Percentiles rank a stretch among this genome's conserved stretches.
phyloP scores from a whole-genome alignment of 805 yeast species.

The Pichia membranifaciens region DNA sequence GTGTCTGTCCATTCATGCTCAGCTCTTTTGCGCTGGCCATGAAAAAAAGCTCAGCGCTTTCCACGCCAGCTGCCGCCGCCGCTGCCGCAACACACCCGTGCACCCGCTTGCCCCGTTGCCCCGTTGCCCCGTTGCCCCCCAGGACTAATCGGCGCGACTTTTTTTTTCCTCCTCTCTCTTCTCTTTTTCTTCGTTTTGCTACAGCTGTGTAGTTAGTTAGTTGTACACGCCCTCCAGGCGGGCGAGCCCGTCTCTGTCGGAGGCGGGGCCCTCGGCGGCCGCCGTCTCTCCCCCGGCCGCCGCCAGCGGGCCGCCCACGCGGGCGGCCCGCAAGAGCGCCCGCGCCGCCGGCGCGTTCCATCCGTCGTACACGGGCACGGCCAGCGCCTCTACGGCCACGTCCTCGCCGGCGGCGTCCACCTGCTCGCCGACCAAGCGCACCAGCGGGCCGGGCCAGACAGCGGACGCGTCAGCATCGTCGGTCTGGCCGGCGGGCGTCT shows the following conservation, averaged over 20 bases:
- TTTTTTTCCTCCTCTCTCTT: too few relatives aligned
- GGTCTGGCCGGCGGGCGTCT: background rate
- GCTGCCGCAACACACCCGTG: too few relatives aligned
- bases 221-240: background rate
- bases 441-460: background rate
- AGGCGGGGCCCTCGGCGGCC: background rate
- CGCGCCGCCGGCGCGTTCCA: slow-evolving; percentile 9
- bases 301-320: background rate
- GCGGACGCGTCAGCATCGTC: background rate
- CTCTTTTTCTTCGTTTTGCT: too few relatives aligned
- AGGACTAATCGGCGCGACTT: too few relatives aligned
- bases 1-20: too few relatives aligned
- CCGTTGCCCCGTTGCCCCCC: too few relatives aligned
- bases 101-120: too few relatives aligned
- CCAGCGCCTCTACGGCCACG: slow-evolving; percentile 5
- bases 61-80: too few relatives aligned
- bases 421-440: background rate
- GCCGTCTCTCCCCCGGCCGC: background rate
- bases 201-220: background rate
- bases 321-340: background rate
- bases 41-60: too few relatives aligned
- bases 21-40: too few relatives aligned
- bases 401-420: background rate
- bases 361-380: slow-evolving; percentile 15
- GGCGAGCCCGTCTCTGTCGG: background rate